Evolutionary conservation across 2,329 filamentous ascomycete genomes (phyloP).

Genomic region (Tothia fuscella): DNA sequence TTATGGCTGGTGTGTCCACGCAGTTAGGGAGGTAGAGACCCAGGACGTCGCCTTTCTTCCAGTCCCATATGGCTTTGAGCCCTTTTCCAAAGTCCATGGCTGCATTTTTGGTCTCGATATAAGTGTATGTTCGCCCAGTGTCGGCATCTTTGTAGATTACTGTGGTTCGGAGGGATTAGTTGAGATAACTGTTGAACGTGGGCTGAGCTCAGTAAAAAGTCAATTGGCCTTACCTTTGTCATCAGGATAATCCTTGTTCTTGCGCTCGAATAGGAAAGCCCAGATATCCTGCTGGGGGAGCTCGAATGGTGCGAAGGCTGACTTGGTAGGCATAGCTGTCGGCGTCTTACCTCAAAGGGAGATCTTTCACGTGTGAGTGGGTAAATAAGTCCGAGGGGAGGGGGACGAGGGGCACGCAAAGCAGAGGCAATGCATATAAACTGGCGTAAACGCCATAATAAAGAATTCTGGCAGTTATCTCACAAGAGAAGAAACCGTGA

Average conservation of each 20-base stretch:
- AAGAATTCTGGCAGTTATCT: too few relatives aligned
- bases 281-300: constrained; percentile 70
- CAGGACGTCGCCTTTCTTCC: constrained; percentile 74
- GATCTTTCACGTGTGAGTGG: too few relatives aligned
- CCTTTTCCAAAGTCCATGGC: constrained; percentile 71
- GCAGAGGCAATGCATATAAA: too few relatives aligned
- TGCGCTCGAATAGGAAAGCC: constrained; percentile 63
- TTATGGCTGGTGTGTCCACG: constrained; percentile 68
- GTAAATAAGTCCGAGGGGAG: too few relatives aligned
- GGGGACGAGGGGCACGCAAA: too few relatives aligned
- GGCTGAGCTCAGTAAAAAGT: background rate
- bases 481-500: too few relatives aligned
- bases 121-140: constrained; percentile 59
- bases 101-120: constrained; percentile 49
- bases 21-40: constrained; percentile 75
- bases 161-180: too few relatives aligned
- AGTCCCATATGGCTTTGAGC: constrained; percentile 60
- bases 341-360: too few relatives aligned
- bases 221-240: constrained; percentile 63
- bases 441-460: too few relatives aligned
- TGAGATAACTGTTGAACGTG: too few relatives aligned
- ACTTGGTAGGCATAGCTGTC: constrained; percentile 58
- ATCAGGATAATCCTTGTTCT: constrained; percentile 53
- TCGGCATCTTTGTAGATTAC: constrained; percentile 69
- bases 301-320: constrained; percentile 50